Evolutionary conservation across 148 eudicot species (phyloP).

Genomic region (Rhododendron griersonianum): DNA sequence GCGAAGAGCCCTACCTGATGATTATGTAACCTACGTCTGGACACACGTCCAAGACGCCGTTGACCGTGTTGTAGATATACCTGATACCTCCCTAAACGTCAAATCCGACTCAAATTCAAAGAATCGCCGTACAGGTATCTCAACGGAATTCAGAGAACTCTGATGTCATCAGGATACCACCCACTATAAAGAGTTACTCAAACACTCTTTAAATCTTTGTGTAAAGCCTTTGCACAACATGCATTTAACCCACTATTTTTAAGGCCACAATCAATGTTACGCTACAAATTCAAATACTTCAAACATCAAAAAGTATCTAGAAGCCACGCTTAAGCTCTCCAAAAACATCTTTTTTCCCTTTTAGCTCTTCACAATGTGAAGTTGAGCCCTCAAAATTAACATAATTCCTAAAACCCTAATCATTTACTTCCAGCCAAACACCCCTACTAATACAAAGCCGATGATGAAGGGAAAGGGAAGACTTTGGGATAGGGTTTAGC

Average conservation of each 20-base stretch:
- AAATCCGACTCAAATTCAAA: not conserved
- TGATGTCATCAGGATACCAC: not conserved
- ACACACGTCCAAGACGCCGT: not conserved
- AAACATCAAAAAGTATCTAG: not conserved
- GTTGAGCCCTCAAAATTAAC: not conserved
- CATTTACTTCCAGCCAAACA: not conserved
- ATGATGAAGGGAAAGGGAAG: not conserved
- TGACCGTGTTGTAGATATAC: not conserved
- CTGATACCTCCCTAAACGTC: not conserved
- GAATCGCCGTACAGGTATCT: not conserved
- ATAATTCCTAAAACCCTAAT: not conserved
- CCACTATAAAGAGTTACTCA: not conserved
- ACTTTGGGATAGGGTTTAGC: not conserved
- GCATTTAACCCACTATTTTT: not conserved
- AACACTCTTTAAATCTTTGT: not conserved
- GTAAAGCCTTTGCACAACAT: not conserved
- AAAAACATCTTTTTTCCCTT: not conserved
- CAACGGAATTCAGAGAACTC: not conserved
- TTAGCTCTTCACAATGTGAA: not conserved
- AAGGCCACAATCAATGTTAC: not conserved
- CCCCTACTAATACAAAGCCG: not conserved
- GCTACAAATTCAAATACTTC: not conserved
- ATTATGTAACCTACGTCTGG: not conserved
- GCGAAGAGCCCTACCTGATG: not conserved
- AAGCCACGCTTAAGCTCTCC: not conserved